These are phyloP conservation scores for Lichtheimia corymbifera DNA, from an alignment of 371 early-diverging fungal genomes.

Conservation along the genomic window DNA sequence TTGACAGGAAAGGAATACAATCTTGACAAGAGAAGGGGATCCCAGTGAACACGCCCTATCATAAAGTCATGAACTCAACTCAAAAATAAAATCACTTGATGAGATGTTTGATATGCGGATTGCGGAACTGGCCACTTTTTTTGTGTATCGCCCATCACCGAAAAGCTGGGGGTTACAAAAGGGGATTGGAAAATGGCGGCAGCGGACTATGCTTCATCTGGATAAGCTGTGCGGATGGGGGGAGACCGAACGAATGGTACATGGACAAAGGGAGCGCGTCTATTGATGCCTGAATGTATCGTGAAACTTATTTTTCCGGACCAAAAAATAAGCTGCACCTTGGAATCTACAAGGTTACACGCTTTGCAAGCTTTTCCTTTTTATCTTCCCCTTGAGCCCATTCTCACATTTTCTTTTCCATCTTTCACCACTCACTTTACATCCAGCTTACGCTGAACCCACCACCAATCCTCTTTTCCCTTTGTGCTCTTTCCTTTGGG, in stretches of 20 bases:
- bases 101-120: background rate
- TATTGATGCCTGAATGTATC: conserved; percentile 28
- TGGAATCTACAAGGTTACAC: conserved; percentile 4
- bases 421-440: background rate
- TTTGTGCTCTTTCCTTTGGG: conserved; percentile 13
- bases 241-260: too few relatives aligned
- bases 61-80: too few relatives aligned
- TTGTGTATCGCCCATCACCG: conserved; percentile 2
- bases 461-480: conserved; percentile 3
- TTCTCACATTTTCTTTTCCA: background rate
- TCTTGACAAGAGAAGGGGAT: too few relatives aligned
- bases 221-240: background rate
- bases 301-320: conserved; percentile 33
- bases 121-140: conserved; percentile 4
- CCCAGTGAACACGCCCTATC: too few relatives aligned
- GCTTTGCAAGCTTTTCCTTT: conserved; percentile 3
- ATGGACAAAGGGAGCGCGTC: background rate
- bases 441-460: background rate
- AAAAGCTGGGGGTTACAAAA: background rate
- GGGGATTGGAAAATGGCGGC: background rate
- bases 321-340: conserved; percentile 5
- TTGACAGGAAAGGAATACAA: too few relatives aligned
- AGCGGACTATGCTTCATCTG: conserved; percentile 4
- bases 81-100: background rate
- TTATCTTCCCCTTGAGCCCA: conserved; percentile 2